Percentiles rank a stretch among this genome's conserved stretches.
Conservation (phyloP, 148 eudicot genomes). For the Suaeda aralocaspica region DNA sequence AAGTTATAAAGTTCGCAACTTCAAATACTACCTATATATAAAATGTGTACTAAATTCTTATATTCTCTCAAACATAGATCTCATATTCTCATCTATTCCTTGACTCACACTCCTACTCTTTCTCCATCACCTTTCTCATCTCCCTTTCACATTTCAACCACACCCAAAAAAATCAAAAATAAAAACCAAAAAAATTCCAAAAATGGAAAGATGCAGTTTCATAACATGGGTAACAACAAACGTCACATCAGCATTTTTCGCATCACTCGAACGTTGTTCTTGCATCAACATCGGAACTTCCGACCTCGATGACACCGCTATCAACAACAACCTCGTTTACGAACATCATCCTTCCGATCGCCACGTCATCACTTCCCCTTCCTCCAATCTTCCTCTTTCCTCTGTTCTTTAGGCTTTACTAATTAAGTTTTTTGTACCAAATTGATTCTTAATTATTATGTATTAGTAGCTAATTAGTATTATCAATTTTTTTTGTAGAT, state of each 20-base stretch:
- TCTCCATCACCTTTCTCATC: no score
- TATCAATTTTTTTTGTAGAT: background rate
- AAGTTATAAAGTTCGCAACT: no score
- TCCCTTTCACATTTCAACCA: no score
- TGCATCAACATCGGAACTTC: constrained; percentile 57
- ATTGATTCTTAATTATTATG: background rate
- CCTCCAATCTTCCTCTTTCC: constrained; percentile 1
- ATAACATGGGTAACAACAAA: constrained; percentile 31
- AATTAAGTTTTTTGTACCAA: background rate
- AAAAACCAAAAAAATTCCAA: background rate
- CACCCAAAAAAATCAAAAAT: background rate
- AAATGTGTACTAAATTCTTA: no score
- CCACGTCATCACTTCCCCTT: background rate
- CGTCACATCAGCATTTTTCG: constrained; percentile 66
- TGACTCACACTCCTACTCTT: no score
- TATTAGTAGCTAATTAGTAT: background rate
- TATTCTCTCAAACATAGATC: no score
- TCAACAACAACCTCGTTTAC: background rate
- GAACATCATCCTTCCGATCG: background rate
- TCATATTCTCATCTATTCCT: no score
- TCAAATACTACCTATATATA: no score
- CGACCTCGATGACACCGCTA: constrained; percentile 40
- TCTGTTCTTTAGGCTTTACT: constrained; percentile 12
- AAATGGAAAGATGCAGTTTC: constrained; percentile 13
- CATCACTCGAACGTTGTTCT: constrained; percentile 62